A percentile compares a stretch with the other conserved stretches of the same genome.
Evolutionary conservation across 768 basidiomycete species (phyloP).

Genomic region (Tricholoma bakamatsutake): DNA sequence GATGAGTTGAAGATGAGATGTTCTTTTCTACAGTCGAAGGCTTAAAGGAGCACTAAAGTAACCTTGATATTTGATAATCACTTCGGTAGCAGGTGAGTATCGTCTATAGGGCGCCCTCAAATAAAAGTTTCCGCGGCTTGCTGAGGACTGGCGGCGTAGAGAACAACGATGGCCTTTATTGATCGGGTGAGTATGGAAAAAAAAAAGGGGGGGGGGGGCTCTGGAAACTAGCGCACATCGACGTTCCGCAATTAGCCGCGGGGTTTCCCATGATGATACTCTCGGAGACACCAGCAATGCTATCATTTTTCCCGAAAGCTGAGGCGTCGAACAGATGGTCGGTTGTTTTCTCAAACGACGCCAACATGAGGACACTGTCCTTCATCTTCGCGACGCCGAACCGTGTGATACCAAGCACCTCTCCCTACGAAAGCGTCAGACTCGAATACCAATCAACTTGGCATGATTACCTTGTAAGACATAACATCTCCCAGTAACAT

Average conservation of each 20-base stretch:
- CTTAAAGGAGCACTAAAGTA: not conserved
- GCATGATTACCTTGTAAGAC: slow-evolving; percentile 78
- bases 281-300: slow-evolving; percentile 94
- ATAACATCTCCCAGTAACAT: slow-evolving; percentile 99
- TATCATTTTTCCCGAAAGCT: slow-evolving; percentile 92
- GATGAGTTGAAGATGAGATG: not conserved
- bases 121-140: slow-evolving; percentile 45
- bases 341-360: slow-evolving; percentile 98
- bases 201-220: not conserved
- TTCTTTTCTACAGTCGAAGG: not conserved
- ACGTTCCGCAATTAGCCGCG: slow-evolving; percentile 90
- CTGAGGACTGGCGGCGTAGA: slow-evolving; percentile 37
- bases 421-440: slow-evolving; percentile 52
- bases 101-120: slow-evolving; percentile 39
- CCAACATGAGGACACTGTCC: slow-evolving; percentile 97
- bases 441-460: not conserved
- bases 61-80: slow-evolving; percentile 8
- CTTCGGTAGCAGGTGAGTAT: not conserved
- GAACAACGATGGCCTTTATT: slow-evolving; percentile 43
- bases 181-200: slow-evolving; percentile 2
- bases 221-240: slow-evolving; percentile 53
- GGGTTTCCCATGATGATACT: slow-evolving; percentile 99
- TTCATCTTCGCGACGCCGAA: slow-evolving; percentile 99
- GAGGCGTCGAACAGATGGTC: slow-evolving; percentile 98
- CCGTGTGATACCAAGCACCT: slow-evolving; percentile 95